Percentiles rank a stretch among this genome's conserved stretches.
These are phyloP conservation scores for Entomophthora muscae DNA, from an alignment of 371 early-diverging fungal species.

Conservation along the genomic window DNA sequence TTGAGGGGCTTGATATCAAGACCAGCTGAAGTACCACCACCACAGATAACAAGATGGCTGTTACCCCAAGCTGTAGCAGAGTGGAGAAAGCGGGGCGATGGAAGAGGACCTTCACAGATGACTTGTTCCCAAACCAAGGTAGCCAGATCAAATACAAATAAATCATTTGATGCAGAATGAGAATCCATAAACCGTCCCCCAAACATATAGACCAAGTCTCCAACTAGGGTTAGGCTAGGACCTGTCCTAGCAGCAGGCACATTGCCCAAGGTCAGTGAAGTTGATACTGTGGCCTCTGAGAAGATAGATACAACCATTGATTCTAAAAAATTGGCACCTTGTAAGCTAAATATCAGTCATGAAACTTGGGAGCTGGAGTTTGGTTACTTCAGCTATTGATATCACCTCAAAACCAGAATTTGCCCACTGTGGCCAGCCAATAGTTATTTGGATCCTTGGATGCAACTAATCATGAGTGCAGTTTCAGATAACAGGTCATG, in stretches of 20 bases:
- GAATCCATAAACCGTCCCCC: constrained; percentile 53
- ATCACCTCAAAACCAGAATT: no score
- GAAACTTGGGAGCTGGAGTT: not conserved
- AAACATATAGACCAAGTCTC: constrained; percentile 46
- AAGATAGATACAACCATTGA: not conserved
- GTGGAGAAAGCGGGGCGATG: constrained; percentile 56
- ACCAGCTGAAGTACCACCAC: constrained; percentile 33
- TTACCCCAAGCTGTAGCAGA: constrained; percentile 42
- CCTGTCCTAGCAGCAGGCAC: constrained; percentile 63
- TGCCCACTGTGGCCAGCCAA: no score
- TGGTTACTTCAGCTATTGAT: no score
- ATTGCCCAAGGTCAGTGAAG: constrained; percentile 47
- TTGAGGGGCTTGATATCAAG: constrained; percentile 22
- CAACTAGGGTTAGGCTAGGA: constrained; percentile 48
- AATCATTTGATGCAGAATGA: constrained; percentile 48
- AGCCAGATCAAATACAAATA: constrained; percentile 45
- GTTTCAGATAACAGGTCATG: no score
- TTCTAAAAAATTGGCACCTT: not conserved
- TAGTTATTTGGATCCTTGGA: no score
- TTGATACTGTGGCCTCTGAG: constrained; percentile 27
- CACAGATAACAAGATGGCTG: constrained; percentile 31
- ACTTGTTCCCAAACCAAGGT: constrained; percentile 36
- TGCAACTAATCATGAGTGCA: no score
- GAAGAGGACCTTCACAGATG: constrained; percentile 18
- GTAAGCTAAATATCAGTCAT: not conserved